Percentiles rank a stretch among this genome's conserved stretches.
phyloP scores from a whole-genome alignment of 2,329 filamentous ascomycete species.

The Sclerotinia glacialis region DNA sequence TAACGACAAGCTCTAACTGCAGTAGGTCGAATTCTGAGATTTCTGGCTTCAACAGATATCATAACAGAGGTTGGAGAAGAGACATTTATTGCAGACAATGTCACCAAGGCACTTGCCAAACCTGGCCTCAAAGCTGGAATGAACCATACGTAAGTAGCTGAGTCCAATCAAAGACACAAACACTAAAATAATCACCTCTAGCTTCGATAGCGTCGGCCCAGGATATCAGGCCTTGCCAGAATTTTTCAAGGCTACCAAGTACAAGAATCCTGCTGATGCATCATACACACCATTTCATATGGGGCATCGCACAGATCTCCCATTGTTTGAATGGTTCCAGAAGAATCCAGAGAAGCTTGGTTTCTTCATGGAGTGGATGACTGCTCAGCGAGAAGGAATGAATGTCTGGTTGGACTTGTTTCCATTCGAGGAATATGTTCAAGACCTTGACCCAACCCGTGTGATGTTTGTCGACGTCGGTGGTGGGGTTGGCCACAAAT shows the following conservation, averaged over 20 bases:
- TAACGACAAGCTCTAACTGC: not conserved
- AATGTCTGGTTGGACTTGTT: conserved; percentile 8
- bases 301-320: not conserved
- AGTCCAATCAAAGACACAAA: not conserved
- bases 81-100: not conserved
- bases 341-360: not conserved
- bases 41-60: not conserved
- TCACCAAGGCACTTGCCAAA: conserved; percentile 3
- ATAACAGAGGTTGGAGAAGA: not conserved
- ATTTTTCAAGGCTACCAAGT: not conserved
- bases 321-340: conserved; percentile 5
- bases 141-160: not conserved
- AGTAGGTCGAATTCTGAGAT: conserved; percentile 2
- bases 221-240: not conserved
- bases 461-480: conserved; percentile 44
- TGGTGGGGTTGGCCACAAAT: conserved; percentile 43
- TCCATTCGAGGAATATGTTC: conserved; percentile 1
- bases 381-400: conserved; percentile 2
- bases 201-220: not conserved
- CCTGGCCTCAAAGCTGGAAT: conserved; percentile 1
- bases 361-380: conserved; percentile 3
- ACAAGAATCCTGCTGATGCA: not conserved
- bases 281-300: conserved; percentile 4
- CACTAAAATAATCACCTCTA: not conserved
- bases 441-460: not conserved